Conservation (phyloP, 2,329 filamentous ascomycete species). For the Pseudogymnoascus sp. region DNA sequence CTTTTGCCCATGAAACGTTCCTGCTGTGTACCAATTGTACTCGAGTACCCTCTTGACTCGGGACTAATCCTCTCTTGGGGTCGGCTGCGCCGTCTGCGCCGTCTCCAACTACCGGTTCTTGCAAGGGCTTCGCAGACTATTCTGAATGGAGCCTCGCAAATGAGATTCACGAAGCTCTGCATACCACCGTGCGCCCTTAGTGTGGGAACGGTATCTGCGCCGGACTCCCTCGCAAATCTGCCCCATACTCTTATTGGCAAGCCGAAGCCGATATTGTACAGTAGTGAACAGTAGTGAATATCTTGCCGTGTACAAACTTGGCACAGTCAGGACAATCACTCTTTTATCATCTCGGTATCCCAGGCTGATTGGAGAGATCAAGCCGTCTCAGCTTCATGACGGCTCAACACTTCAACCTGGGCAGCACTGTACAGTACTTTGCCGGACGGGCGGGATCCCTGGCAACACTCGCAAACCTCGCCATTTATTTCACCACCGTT, state of each 20-base stretch:
- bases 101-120: slow-evolving; percentile 8
- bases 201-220: background rate
- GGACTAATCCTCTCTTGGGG: background rate
- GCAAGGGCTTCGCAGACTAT: slow-evolving; percentile 4
- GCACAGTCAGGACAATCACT: background rate
- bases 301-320: slow-evolving; percentile 7
- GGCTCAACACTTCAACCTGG: background rate
- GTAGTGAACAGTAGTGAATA: background rate
- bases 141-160: slow-evolving; percentile 3
- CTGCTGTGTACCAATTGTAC: background rate
- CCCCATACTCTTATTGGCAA: slow-evolving; percentile 8
- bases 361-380: background rate
- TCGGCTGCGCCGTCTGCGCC: background rate
- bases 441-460: background rate
- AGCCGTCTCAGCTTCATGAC: slow-evolving; percentile 3
- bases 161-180: slow-evolving; percentile 5
- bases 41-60: background rate
- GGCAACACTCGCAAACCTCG: background rate
- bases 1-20: background rate
- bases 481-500: slow-evolving; percentile 5
- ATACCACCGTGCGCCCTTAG: slow-evolving; percentile 4
- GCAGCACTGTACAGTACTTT: background rate
- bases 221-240: background rate
- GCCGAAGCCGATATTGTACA: background rate
- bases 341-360: slow-evolving; percentile 6